Percentiles rank a stretch among this genome's conserved stretches.
phyloP scores from a whole-genome alignment of 306 rosid genomes.

The Aeschynomene evenia region DNA sequence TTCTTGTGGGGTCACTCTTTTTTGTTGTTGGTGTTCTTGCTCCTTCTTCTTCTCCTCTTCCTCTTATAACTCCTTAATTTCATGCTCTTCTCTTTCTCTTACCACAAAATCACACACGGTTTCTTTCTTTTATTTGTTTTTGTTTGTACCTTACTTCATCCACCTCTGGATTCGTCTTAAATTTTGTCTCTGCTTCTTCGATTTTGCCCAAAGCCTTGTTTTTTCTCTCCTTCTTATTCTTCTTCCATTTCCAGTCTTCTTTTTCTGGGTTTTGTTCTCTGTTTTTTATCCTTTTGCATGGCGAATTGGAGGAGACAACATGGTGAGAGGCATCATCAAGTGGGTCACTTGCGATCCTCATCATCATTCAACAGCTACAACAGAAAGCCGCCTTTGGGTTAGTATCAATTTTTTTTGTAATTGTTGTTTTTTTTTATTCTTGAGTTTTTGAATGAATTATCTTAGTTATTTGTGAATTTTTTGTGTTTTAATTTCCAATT shows the following conservation, averaged over 20 bases:
- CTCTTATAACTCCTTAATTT: constrained; percentile 17
- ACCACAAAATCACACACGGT: not conserved
- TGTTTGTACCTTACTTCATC: not conserved
- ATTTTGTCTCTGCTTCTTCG: not conserved
- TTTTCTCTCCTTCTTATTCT: not conserved
- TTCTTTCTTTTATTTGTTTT: too few species aligned
- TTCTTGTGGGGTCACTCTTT: not conserved
- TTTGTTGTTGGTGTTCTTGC: not conserved
- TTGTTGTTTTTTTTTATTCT: not conserved
- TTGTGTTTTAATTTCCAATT: not conserved
- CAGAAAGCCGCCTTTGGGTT: constrained; percentile 66
- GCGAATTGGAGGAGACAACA: constrained; percentile 61
- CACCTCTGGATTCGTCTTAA: not conserved
- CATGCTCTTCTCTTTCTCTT: not conserved
- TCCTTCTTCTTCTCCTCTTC: not conserved
- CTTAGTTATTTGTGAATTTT: not conserved
- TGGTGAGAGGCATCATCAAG: constrained; percentile 42
- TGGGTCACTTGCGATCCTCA: constrained; percentile 39
- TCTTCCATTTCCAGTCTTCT: constrained; percentile 14
- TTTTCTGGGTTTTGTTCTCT: constrained; percentile 12
- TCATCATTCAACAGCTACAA: constrained; percentile 25
- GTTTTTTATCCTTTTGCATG: constrained; percentile 40
- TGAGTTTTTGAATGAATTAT: constrained; percentile 23
- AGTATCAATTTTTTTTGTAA: not conserved
- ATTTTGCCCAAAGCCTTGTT: constrained; percentile 24